A percentile compares a stretch with the other conserved stretches of the same genome.
These are phyloP conservation scores for Botrytis byssoidea DNA, from an alignment of 2,329 filamentous ascomycete species.

Conservation along the genomic window DNA sequence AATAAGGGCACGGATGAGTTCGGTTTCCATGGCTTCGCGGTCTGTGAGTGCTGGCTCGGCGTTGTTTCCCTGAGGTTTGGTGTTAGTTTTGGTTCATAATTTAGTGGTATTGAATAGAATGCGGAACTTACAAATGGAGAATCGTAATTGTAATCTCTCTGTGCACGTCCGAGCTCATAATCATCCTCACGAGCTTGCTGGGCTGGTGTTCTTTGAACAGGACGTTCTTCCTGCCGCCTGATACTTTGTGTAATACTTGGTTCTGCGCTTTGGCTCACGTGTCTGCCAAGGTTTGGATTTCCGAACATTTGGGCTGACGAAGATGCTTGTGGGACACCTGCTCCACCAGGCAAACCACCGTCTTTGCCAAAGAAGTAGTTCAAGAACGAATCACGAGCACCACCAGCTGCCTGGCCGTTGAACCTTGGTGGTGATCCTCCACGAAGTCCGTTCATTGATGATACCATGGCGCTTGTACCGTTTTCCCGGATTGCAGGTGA, in stretches of 20 bases:
- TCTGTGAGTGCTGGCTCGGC: conserved; percentile 89
- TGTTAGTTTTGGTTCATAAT: conserved; percentile 21
- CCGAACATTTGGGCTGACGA: conserved; percentile 20
- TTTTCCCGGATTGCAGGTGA: conserved; percentile 76
- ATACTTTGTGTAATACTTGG: conserved; percentile 82
- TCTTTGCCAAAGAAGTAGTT: conserved; percentile 99
- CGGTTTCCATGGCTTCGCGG: conserved; percentile 93
- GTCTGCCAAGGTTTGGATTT: conserved; percentile 52
- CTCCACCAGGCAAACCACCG: conserved; percentile 53
- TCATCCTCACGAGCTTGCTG: conserved; percentile 50
- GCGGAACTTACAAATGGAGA: conserved; percentile 48
- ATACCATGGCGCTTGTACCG: conserved; percentile 57
- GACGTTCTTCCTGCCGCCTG: conserved; percentile 61
- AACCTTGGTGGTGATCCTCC: conserved; percentile 62
- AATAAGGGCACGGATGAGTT: conserved; percentile 93
- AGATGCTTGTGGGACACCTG: conserved; percentile 40
- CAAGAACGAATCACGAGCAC: conserved; percentile 83
- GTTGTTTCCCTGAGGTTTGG: conserved; percentile 48
- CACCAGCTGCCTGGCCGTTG: conserved; percentile 58
- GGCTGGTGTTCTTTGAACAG: conserved; percentile 44
- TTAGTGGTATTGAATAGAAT: not conserved
- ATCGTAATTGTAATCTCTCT: conserved; percentile 43
- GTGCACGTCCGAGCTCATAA: conserved; percentile 37
- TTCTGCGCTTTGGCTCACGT: conserved; percentile 76
- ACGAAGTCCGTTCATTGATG: conserved; percentile 65